Evolutionary conservation across 1,284 basidiomycete species (phyloP), one percentile per base, ranked within the genome.

Genomic region (Leccinum huronense): DNA sequence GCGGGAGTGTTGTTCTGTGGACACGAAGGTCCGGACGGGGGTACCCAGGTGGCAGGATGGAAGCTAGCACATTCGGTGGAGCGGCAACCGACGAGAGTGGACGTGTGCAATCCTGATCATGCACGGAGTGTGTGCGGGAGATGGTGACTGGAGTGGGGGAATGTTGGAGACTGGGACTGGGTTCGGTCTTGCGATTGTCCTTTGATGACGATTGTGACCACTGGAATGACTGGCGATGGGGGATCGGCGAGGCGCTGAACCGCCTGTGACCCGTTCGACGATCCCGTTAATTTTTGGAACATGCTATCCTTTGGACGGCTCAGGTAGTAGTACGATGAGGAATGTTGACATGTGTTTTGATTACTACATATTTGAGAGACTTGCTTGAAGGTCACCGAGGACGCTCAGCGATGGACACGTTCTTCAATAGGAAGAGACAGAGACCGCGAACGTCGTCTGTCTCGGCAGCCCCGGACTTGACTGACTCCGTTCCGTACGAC

Each of bases 401-500:
- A 65, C 65, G 53, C 53, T 30, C 42, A 63, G 61, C 38, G 33
- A 76, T 76, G 77, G 79, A 79, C 57, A 71, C 73, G n/a, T 65
- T 80, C 61, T 81, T 81, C 69, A 79, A 73, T 63, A 75, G 78
- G 67, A 80, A 74, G 76, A 80, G 70, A 71, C 75, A 73, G 57
- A 77, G 83, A 13, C 81, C 82, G 14, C 80, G 85, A 34, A 80
- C 81, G 62, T 80, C 81, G 57, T 85, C 84, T n/a, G 66, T 79
- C 30, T 80, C n/a, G n/a, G n/a, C 80, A 55, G 75, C 64, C 42
- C 76, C 77, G 59, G 82, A 83, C 62, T 72, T 83, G 65, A 75
- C 72, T 63, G 89, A 89, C 71, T 88, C 89, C 11, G 81, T 91
- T 57, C 90, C 90, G 19, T 91, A 91, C 73, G 88, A 91, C 78